These are phyloP conservation scores for Magnolia kwangsiensis DNA, from an alignment of 164 flowering plant species.

Conservation along the genomic window DNA sequence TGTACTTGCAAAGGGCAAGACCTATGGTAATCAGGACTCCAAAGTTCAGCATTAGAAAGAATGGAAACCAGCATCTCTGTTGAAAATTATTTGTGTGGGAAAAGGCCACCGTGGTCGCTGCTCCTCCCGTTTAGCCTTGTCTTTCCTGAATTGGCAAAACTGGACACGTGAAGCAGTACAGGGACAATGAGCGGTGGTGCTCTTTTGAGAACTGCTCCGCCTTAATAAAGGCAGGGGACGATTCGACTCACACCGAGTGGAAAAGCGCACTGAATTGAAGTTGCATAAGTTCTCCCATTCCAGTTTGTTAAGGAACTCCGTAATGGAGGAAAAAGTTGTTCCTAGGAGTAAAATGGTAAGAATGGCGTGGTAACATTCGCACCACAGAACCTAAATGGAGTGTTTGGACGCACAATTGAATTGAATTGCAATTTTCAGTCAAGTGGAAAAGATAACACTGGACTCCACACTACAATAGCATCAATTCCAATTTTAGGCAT, in stretches of 20 bases:
- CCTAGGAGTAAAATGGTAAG: not conserved
- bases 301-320: not conserved
- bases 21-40: not conserved
- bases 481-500: too few species aligned
- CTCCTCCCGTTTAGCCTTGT: not conserved
- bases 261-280: not conserved
- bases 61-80: not conserved
- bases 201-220: not conserved
- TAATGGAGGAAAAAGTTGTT: not conserved
- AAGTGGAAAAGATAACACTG: too few species aligned
- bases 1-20: not conserved
- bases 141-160: constrained; percentile 1
- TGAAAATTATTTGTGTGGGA: not conserved
- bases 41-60: not conserved
- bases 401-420: not conserved
- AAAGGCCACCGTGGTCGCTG: not conserved
- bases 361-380: not conserved
- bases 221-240: not conserved
- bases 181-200: not conserved
- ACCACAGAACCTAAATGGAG: not conserved
- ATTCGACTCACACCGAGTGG: not conserved
- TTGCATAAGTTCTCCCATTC: not conserved
- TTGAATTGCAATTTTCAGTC: not conserved
- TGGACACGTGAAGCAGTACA: constrained; percentile 2
- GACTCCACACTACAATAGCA: too few species aligned